A percentile compares a stretch with the other conserved stretches of the same genome.
Conservation (phyloP, 495 filamentous ascomycete genomes). For the Penicillium cosmopolitanum region DNA sequence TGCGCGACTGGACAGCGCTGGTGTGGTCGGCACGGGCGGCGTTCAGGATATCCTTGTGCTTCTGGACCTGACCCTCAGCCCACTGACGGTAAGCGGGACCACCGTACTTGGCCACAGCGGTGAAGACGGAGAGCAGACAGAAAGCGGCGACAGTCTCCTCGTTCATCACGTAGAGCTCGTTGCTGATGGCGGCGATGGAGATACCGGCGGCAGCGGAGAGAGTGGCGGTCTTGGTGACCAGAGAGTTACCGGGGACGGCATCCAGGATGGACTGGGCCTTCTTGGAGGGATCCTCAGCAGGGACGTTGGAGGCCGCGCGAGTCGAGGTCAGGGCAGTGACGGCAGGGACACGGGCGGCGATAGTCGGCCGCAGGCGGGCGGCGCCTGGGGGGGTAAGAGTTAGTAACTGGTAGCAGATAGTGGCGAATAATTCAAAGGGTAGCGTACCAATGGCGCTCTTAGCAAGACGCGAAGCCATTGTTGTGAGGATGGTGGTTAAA, state of each 20-base stretch:
- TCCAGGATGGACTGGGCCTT: slow-evolving; percentile 96
- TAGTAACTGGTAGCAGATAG: slow-evolving; percentile 28
- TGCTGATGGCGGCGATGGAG: slow-evolving; percentile 94
- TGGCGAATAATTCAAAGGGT: slow-evolving; percentile 1
- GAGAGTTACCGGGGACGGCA: slow-evolving; percentile 78
- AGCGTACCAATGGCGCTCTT: slow-evolving; percentile 87
- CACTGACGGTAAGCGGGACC: slow-evolving; percentile 91
- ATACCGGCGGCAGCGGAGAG: slow-evolving; percentile 90
- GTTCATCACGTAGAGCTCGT: slow-evolving; percentile 99
- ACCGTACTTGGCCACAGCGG: slow-evolving; percentile 83
- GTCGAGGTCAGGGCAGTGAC: slow-evolving; percentile 66
- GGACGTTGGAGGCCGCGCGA: slow-evolving; percentile 75
- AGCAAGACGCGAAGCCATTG: slow-evolving; percentile 95
- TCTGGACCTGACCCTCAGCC: slow-evolving; percentile 82
- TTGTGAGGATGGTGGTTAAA: slow-evolving; percentile 50
- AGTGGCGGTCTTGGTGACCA: slow-evolving; percentile 94
- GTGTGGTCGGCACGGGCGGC: slow-evolving; percentile 92
- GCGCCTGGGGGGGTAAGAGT: slow-evolving; percentile 63
- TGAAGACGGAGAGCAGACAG: slow-evolving; percentile 87
- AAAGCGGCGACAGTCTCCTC: slow-evolving; percentile 94
- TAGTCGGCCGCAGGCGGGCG: slow-evolving; percentile 79
- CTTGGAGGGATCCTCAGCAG: slow-evolving; percentile 81
- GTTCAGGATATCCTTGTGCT: slow-evolving; percentile 92
- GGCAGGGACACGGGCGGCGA: slow-evolving; percentile 72
- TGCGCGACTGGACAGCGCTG: slow-evolving; percentile 88